Conservation (phyloP, 2,329 filamentous ascomycete genomes). For the Cladosporium cucumerinum region DNA sequence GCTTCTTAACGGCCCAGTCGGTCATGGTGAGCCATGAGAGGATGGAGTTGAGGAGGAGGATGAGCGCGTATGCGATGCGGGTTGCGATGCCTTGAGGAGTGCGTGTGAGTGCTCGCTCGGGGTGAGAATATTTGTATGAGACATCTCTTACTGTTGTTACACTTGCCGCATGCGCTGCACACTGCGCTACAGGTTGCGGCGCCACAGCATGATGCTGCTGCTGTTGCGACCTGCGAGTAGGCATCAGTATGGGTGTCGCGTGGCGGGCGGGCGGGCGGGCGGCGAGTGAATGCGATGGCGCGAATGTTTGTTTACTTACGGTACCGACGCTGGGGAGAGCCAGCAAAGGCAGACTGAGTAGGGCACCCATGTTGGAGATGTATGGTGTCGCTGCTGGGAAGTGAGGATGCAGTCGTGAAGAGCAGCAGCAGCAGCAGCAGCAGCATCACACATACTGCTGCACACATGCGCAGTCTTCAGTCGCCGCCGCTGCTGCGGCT, state of each 20-base stretch:
- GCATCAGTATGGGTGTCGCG: conserved; percentile 15
- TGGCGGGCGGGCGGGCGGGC: neutral
- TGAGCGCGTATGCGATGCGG: conserved; percentile 78
- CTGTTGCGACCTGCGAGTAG: conserved; percentile 62
- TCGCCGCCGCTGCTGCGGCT: neutral
- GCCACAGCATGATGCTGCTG: conserved; percentile 88
- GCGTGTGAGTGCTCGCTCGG: neutral
- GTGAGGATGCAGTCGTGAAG: neutral
- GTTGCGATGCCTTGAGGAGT: conserved; percentile 67
- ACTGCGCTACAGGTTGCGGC: conserved; percentile 95
- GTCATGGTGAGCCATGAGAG: conserved; percentile 99
- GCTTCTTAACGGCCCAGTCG: conserved; percentile 94
- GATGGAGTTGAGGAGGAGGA: conserved; percentile 94
- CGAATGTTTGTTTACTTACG: conserved; percentile 53
- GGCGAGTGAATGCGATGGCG: neutral
- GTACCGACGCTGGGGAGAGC: conserved; percentile 82
- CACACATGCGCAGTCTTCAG: neutral
- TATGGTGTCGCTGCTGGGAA: neutral
- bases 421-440: neutral
- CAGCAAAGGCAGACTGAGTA: conserved; percentile 84
- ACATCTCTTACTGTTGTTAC: conserved; percentile 65
- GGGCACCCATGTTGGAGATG: conserved; percentile 69
- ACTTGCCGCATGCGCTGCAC: conserved; percentile 93
- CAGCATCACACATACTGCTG: no score
- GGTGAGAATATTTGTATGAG: neutral